A percentile compares a stretch with the other conserved stretches of the same genome.
phyloP scores from a whole-genome alignment of 1,139 yeast species.

The Yamadazyma dushanensis region DNA sequence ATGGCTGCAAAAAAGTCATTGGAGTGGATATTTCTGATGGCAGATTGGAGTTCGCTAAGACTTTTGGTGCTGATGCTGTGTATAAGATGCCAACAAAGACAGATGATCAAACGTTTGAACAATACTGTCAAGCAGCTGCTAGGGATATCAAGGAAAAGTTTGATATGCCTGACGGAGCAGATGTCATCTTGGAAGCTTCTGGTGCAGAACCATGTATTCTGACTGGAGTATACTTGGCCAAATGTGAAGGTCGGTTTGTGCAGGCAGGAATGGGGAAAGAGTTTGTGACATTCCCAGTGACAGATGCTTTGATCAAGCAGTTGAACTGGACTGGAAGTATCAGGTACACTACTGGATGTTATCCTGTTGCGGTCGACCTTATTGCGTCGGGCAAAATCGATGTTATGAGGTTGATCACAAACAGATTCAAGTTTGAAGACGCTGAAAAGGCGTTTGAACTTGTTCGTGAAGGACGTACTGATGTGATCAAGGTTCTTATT shows the following conservation, averaged over 20 bases:
- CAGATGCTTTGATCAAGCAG: constrained; percentile 63
- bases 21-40: constrained; percentile 30
- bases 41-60: constrained; percentile 29
- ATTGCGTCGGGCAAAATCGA: constrained; percentile 46
- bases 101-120: constrained; percentile 14
- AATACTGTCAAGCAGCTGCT: constrained; percentile 15
- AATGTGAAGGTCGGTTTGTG: constrained; percentile 58
- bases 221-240: constrained; percentile 54
- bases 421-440: constrained; percentile 64
- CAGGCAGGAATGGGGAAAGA: constrained; percentile 73
- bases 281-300: constrained; percentile 62
- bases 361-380: constrained; percentile 43
- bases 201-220: constrained; percentile 70
- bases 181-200: constrained; percentile 62
- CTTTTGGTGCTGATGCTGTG: constrained; percentile 22
- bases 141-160: constrained; percentile 14
- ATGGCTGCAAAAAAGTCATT: constrained; percentile 29
- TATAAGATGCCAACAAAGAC: constrained; percentile 19
- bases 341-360: constrained; percentile 30
- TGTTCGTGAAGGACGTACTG: constrained; percentile 44
- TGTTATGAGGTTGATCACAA: constrained; percentile 59
- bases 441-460: constrained; percentile 73
- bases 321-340: constrained; percentile 61
- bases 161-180: constrained; percentile 43
- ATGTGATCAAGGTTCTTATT: constrained; percentile 63